These are phyloP conservation scores for Zopfochytrium polystomum DNA, from an alignment of 371 early-diverging fungal genomes.

Conservation along the genomic window DNA sequence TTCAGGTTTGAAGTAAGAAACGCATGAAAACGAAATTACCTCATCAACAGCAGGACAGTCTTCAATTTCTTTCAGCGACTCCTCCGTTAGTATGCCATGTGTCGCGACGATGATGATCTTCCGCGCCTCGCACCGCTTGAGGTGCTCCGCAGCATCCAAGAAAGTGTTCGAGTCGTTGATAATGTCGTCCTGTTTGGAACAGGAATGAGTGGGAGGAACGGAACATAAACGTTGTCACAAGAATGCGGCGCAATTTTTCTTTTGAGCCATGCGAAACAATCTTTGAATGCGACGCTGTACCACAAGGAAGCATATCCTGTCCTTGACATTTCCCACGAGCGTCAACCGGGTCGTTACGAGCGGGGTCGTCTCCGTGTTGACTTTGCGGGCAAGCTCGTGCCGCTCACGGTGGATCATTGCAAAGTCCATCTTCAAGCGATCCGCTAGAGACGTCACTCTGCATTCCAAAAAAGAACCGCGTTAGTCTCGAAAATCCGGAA, in stretches of 20 bases:
- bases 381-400: slow-evolving; percentile 24
- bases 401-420: slow-evolving; percentile 83
- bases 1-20: slow-evolving; percentile 44
- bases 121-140: slow-evolving; percentile 79
- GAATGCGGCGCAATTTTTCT: no score
- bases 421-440: slow-evolving; percentile 88
- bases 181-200: slow-evolving; percentile 73
- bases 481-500: background rate
- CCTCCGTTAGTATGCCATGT: slow-evolving; percentile 88
- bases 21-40: slow-evolving; percentile 48
- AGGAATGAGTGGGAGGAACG: background rate
- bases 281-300: no score
- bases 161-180: slow-evolving; percentile 84
- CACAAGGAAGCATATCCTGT: slow-evolving; percentile 82
- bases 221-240: background rate
- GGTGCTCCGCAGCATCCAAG: slow-evolving; percentile 85
- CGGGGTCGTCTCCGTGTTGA: background rate
- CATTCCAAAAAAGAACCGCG: background rate
- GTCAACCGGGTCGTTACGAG: slow-evolving; percentile 36
- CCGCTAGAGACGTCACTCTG: slow-evolving; percentile 93
- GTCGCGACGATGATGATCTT: slow-evolving; percentile 90
- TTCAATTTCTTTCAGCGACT: slow-evolving; percentile 79
- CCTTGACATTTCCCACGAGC: slow-evolving; percentile 91
- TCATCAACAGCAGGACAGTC: slow-evolving; percentile 69
- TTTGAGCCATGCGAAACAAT: no score